These are phyloP conservation scores for Chytriomyces sp. DNA, from an alignment of 192 early-diverging fungal genomes.

Conservation along the genomic window DNA sequence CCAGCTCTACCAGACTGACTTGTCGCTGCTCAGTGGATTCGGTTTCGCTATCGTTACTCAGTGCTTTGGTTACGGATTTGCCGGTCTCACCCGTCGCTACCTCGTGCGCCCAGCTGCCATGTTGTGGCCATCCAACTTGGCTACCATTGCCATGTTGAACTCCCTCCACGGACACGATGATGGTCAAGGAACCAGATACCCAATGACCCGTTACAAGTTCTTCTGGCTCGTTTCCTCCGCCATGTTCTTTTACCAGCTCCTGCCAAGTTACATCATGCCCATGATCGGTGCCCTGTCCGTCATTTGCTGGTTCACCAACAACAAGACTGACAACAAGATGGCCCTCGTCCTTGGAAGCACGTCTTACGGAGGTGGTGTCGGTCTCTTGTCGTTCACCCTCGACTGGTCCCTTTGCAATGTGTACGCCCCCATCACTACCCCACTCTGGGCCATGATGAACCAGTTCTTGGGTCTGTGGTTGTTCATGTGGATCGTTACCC, in stretches of 20 bases:
- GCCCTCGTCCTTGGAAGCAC: not conserved
- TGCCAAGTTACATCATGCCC: conserved; percentile 48
- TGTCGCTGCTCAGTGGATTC: conserved; percentile 29
- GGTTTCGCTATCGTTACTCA: conserved; percentile 67
- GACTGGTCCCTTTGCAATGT: conserved; percentile 10
- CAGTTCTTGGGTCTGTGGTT: conserved; percentile 75
- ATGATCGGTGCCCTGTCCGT: not conserved
- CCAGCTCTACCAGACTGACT: conserved; percentile 12
- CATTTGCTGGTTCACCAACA: not conserved
- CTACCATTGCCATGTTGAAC: conserved; percentile 78
- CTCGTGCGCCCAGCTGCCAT: conserved; percentile 83
- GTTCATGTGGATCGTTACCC: conserved; percentile 76
- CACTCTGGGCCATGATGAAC: conserved; percentile 65
- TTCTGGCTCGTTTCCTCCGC: conserved; percentile 33
- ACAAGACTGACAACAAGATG: not conserved
- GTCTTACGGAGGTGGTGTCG: not conserved
- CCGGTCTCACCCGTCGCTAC: conserved; percentile 70
- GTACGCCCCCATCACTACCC: conserved; percentile 6
- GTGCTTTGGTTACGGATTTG: conserved; percentile 66
- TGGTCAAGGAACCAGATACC: not conserved
- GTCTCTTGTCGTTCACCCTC: conserved; percentile 24
- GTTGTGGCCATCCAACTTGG: conserved; percentile 81
- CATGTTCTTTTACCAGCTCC: conserved; percentile 67
- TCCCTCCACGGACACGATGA: conserved; percentile 66
- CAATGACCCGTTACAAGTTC: conserved; percentile 35